These are phyloP conservation scores for Ceratobasidium sp. DNA, from an alignment of 1,284 basidiomycete genomes.

Conservation along the genomic window DNA sequence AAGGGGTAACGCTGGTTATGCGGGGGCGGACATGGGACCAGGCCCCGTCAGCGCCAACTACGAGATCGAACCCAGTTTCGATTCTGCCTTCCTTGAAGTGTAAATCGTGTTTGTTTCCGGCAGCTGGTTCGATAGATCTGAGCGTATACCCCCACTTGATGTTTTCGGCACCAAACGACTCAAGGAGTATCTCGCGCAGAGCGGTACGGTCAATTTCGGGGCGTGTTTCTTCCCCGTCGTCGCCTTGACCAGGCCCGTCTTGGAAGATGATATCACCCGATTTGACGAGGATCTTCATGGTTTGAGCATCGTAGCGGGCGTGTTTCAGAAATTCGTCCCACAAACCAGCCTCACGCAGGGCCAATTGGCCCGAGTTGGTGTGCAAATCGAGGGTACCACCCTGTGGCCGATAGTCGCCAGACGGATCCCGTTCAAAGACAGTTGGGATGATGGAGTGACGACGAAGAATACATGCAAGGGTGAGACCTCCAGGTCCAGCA, in stretches of 20 bases:
- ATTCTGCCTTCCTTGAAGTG: slow-evolving; percentile 42
- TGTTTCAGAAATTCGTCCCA: slow-evolving; percentile 46
- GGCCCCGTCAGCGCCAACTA: slow-evolving; percentile 58
- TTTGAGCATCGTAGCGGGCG: slow-evolving; percentile 46
- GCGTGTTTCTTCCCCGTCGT: slow-evolving; percentile 38
- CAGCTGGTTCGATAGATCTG: slow-evolving; percentile 32
- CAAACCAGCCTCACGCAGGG: slow-evolving; percentile 48
- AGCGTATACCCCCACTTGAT: slow-evolving; percentile 47
- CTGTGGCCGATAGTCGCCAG: slow-evolving; percentile 47
- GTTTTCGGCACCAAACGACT: slow-evolving; percentile 43
- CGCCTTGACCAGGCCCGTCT: slow-evolving; percentile 15
- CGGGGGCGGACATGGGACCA: slow-evolving; percentile 54
- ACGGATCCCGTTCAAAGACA: slow-evolving; percentile 51
- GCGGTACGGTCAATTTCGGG: slow-evolving; percentile 49
- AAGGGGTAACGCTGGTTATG: slow-evolving; percentile 47
- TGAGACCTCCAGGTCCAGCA: slow-evolving; percentile 52
- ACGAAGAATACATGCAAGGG: slow-evolving; percentile 51
- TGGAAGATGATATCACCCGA: slow-evolving; percentile 41
- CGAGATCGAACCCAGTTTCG: slow-evolving; percentile 45
- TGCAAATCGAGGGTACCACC: slow-evolving; percentile 55
- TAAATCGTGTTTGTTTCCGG: slow-evolving; percentile 36
- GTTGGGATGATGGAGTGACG: slow-evolving; percentile 46
- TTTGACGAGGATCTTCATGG: slow-evolving; percentile 46
- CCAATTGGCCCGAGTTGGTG: slow-evolving; percentile 49
- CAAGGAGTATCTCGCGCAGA: slow-evolving; percentile 46